These are phyloP conservation scores for Colletotrichum kahawae DNA, from an alignment of 2,329 filamentous ascomycete species.

Conservation along the genomic window DNA sequence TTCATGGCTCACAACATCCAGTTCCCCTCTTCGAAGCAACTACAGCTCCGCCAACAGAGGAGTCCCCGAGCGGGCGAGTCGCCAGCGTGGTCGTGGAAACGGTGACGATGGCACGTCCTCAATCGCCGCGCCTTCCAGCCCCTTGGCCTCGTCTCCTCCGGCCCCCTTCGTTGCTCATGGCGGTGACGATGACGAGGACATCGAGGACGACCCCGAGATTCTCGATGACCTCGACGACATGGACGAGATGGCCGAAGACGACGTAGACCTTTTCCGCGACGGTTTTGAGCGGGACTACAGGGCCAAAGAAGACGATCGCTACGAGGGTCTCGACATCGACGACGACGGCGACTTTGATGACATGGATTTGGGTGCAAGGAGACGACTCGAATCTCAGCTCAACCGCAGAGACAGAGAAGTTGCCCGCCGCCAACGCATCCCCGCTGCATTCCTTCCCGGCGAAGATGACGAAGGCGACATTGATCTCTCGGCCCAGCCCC, in stretches of 20 bases:
- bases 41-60: conserved; percentile 86
- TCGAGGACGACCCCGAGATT: conserved; percentile 73
- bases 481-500: conserved; percentile 84
- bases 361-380: conserved; percentile 69
- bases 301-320: conserved; percentile 69
- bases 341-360: conserved; percentile 78
- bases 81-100: conserved; percentile 60
- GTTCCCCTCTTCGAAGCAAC: conserved; percentile 82
- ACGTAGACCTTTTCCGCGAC: conserved; percentile 78
- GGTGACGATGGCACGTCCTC: conserved; percentile 59
- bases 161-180: conserved; percentile 70
- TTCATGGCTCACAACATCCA: conserved; percentile 40
- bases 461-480: conserved; percentile 87
- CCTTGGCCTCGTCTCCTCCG: conserved; percentile 70
- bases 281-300: conserved; percentile 76
- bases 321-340: conserved; percentile 75
- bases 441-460: conserved; percentile 75
- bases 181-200: conserved; percentile 73
- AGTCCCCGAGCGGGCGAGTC: conserved; percentile 52
- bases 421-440: conserved; percentile 68
- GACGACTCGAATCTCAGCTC: conserved; percentile 74
- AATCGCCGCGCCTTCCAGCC: conserved; percentile 59
- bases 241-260: conserved; percentile 82
- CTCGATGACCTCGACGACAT: conserved; percentile 78
- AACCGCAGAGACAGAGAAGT: conserved; percentile 77